Percentiles rank a stretch among this genome's conserved stretches.
These are phyloP conservation scores for Colletotrichum graminicola DNA, from an alignment of 2,329 filamentous ascomycete species.

Conservation along the genomic window DNA sequence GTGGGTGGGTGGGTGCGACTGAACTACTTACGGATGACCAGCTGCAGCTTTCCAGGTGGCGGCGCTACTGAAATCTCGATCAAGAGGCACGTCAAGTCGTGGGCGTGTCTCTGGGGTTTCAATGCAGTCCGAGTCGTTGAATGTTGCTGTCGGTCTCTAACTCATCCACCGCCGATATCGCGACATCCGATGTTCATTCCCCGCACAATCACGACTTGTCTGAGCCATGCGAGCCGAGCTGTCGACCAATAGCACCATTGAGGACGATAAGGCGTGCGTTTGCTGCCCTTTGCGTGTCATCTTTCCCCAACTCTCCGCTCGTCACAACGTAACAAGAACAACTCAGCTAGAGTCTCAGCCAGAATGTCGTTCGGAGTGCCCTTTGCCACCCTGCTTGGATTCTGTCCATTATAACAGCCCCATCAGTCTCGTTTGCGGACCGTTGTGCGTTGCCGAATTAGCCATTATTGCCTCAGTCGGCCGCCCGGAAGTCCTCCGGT, in stretches of 20 bases:
- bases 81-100: constrained; percentile 12
- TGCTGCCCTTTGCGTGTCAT: constrained; percentile 33
- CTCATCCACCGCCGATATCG: constrained; percentile 38
- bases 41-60: constrained; percentile 1
- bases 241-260: constrained; percentile 3
- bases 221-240: constrained; percentile 27
- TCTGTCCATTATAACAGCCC: constrained; percentile 7
- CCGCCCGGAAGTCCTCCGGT: constrained; percentile 25
- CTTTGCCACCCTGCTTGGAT: constrained; percentile 11
- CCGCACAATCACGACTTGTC: constrained; percentile 22
- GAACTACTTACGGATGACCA: constrained; percentile 8
- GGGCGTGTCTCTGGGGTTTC: constrained; percentile 28
- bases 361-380: constrained; percentile 13
- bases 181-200: constrained; percentile 39
- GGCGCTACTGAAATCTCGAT: constrained; percentile 17
- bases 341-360: constrained; percentile 12
- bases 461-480: constrained; percentile 32
- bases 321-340: constrained; percentile 16
- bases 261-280: background rate
- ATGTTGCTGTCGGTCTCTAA: constrained; percentile 17
- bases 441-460: constrained; percentile 20
- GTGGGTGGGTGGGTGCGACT: background rate
- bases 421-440: constrained; percentile 19
- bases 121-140: constrained; percentile 22
- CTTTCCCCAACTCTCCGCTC: constrained; percentile 16